These are phyloP conservation scores for Colletotrichum brevisporum DNA, from an alignment of 2,329 filamentous ascomycete genomes.

Conservation along the genomic window DNA sequence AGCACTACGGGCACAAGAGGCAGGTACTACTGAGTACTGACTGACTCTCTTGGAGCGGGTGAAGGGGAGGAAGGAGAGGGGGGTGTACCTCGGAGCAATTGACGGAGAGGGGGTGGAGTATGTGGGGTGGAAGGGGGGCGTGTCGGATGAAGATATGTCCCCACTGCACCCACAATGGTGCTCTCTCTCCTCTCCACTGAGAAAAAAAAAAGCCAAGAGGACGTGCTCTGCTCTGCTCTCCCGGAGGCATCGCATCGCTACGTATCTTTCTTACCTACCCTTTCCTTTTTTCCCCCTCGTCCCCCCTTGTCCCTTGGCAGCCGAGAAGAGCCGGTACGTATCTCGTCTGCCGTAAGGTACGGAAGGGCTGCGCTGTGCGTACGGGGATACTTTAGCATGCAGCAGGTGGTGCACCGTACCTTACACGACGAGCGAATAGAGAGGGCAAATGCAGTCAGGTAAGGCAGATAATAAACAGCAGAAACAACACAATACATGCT, in stretches of 20 bases:
- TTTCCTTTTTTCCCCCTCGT: too few species aligned
- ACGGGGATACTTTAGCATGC: too few species aligned
- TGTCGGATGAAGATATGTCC: too few species aligned
- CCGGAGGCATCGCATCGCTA: conserved; percentile 33
- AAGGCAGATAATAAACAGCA: too few species aligned
- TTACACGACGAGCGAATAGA: too few species aligned
- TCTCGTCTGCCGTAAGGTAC: background rate
- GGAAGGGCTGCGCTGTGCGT: too few species aligned
- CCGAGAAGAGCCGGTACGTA: background rate
- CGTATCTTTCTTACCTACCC: conserved; percentile 20
- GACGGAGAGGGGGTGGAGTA: conserved; percentile 5
- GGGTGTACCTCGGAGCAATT: conserved; percentile 6
- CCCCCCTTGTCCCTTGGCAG: conserved; percentile 3
- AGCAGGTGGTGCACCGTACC: too few species aligned
- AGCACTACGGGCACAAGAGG: background rate
- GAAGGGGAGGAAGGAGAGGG: conserved; percentile 22
- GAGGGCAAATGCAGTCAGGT: too few species aligned
- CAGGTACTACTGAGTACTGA: background rate
- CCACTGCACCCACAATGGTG: conserved; percentile 9
- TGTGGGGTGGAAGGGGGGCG: background rate
- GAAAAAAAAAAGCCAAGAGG: conserved; percentile 38
- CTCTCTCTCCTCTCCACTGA: conserved; percentile 1
- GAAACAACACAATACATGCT: too few species aligned
- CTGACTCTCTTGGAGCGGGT: conserved; percentile 28
- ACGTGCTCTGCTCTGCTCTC: conserved; percentile 39